Evolutionary conservation across 1,284 basidiomycete species (phyloP), one percentile per base, ranked within the genome.

Genomic region (Puccinia horiana): DNA sequence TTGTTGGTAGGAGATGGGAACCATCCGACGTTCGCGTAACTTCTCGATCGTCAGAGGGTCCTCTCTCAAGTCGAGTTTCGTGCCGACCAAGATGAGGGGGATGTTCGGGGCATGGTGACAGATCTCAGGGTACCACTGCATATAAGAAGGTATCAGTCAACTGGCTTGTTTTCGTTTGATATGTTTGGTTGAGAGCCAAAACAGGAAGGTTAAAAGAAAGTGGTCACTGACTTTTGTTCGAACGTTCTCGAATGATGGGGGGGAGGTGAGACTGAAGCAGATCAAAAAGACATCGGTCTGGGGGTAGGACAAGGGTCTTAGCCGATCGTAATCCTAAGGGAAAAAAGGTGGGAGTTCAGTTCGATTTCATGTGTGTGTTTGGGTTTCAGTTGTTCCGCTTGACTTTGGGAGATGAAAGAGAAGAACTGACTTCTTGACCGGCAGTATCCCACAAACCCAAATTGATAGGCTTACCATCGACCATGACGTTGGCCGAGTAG

Each of bases 281-380:
- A 99, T 95, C 87, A 99, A 90, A 90, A 99, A 99, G 54, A 99
- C 95, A 87, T 99, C 97, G 76, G 97, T 99, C 88, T 99, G 97
- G 11, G 97, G 97, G 89, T 99, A 99, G 83, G 94, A 96, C 84
- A 99, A 91, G 77, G 97, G 97, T 85, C 97, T 93, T 85, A 99
- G 92, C 82, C 97, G 93, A 88, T 99, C 97, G 88, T 96, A 96
- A 72, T 87, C 86, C 81, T 87, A 49, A 20, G n/a, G 49, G 35
- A 37, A 49, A 23, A 20, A n/a, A 35, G 29, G 23, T 8, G 14
- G 20, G 52, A 52, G 26, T 44, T 40, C 37, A 61, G 54, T 35
- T 61, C 40, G 8, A 16, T 23, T n/a, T n/a, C n/a, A n/a, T n/a
- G n/a, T n/a, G n/a, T n/a, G n/a, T n/a, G n/a, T n/a, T n/a, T n/a